A percentile compares a stretch with the other conserved stretches of the same genome.
phyloP scores from a whole-genome alignment of 2,329 filamentous ascomycete genomes.

The Nectriaceae sp. region DNA sequence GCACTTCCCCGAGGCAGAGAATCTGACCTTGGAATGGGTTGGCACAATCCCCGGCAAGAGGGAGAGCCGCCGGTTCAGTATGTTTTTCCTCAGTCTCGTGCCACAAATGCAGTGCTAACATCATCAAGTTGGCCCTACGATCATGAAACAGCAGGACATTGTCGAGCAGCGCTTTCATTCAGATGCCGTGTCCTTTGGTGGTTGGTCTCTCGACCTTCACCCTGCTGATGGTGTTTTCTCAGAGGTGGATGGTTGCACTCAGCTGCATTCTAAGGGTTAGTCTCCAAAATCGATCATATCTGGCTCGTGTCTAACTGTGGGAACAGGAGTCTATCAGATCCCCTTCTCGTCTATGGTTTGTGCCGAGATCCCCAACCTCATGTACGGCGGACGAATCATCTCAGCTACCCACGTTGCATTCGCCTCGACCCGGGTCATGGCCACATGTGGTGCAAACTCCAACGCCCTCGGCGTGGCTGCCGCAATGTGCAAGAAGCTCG shows the following conservation, averaged over 20 bases:
- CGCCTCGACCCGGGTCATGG: slow-evolving; percentile 28
- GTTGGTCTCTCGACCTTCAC: slow-evolving; percentile 29
- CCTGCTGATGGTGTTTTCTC: slow-evolving; percentile 28
- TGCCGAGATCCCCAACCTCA: slow-evolving; percentile 25
- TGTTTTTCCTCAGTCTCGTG: slow-evolving; percentile 2
- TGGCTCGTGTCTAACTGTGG: background rate
- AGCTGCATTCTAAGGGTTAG: slow-evolving; percentile 23
- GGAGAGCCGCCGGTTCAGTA: slow-evolving; percentile 25
- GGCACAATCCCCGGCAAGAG: slow-evolving; percentile 27
- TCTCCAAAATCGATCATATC: background rate
- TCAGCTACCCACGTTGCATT: slow-evolving; percentile 26
- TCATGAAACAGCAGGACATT: slow-evolving; percentile 28
- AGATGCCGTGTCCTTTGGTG: slow-evolving; percentile 25
- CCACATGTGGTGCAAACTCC: slow-evolving; percentile 25
- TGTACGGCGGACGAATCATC: slow-evolving; percentile 27
- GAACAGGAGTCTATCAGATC: slow-evolving; percentile 22
- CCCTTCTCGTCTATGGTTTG: slow-evolving; percentile 28
- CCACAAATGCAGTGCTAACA: background rate
- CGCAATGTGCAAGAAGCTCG: slow-evolving; percentile 19
- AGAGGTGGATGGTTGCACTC: slow-evolving; percentile 27
- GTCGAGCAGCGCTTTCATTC: slow-evolving; percentile 25
- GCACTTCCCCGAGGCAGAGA: slow-evolving; percentile 26
- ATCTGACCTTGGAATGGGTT: slow-evolving; percentile 27
- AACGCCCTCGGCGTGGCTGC: slow-evolving; percentile 25
- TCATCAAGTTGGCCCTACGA: slow-evolving; percentile 20